phyloP scores from a whole-genome alignment of 179 eudicot genomes.

The Silene coronaria region DNA sequence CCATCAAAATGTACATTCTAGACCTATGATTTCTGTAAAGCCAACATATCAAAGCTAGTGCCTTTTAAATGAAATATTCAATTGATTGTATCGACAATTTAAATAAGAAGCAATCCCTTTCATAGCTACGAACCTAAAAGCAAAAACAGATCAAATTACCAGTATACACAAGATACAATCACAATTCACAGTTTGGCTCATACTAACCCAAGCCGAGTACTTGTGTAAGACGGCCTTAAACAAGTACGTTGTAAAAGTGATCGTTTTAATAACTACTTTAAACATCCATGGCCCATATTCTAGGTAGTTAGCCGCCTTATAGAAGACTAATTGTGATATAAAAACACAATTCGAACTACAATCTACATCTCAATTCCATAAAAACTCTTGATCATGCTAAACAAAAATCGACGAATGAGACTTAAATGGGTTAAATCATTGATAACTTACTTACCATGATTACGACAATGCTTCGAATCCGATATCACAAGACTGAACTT shows the following conservation, averaged over 20 bases:
- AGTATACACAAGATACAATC: not conserved
- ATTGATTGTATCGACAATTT: not conserved
- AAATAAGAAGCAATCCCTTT: not conserved
- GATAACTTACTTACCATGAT: conserved; percentile 23
- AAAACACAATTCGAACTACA: not conserved
- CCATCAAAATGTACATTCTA: not conserved
- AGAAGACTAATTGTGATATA: not conserved
- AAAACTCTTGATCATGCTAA: not conserved
- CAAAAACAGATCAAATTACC: not conserved
- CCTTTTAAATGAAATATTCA: not conserved
- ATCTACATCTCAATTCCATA: not conserved
- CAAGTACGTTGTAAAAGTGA: too few species aligned
- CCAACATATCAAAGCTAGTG: not conserved
- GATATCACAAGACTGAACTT: not conserved
- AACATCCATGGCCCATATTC: too few species aligned
- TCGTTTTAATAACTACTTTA: too few species aligned
- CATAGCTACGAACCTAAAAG: too few species aligned
- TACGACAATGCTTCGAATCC: not conserved
- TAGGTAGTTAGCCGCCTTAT: too few species aligned
- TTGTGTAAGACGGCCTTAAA: too few species aligned
- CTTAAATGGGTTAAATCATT: not conserved
- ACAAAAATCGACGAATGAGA: not conserved
- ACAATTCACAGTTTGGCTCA: not conserved
- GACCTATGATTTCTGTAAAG: not conserved
- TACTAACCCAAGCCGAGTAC: not conserved